Base-by-base conservation (phyloP, 2,329 filamentous ascomycete species). In the Cladosporium sp. region DNA sequence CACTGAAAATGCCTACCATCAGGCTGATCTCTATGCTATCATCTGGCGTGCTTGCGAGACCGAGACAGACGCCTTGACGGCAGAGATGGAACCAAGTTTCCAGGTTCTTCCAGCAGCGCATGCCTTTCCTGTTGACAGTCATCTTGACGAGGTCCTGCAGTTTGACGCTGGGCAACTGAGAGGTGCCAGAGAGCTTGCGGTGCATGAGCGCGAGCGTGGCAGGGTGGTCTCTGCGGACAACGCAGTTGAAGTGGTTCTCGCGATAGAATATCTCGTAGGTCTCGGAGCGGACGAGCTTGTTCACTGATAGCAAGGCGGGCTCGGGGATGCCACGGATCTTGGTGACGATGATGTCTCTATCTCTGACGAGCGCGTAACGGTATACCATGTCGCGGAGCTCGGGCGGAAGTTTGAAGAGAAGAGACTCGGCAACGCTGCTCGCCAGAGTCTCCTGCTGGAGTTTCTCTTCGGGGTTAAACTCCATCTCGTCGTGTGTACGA, bases 341-440 rank as follows among this genome's bases (percentile, higher is more conserved):
- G 3, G 34, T 30, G 26, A 63, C 15, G 4, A 0, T 0, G 4
- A 58, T 24, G 24, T 24, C 30, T 32, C 8, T 2, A 1, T 15
- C 34, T 6, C 14, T 26, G 34, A 41, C 2, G 10, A 41, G 1
- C 1, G 26, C 60, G 24, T 30, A 55, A 1, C 24, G 21, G 24
- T 54, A 63, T 14, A 63, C 41, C 32, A n/a, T 54, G 49, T 44
- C 41, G 49, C 60, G 60, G 2, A 63, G 32, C n/a, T 63, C 60
- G 4, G 32, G 21, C 12, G 60, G 49, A 1, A 63, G 60, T 15
- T 55, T 44, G 49, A 54, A 54, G 44, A 63, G 60, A 12, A 24
- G 30, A 12, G 60, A 63, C 2, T 38, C 30, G 4, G 32, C 49
- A 24, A 58, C 55, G 15, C 49, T 54, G 3, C 12, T 18, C 3